These are phyloP conservation scores for Candida alai DNA, from an alignment of 805 yeast species.

Conservation along the genomic window DNA sequence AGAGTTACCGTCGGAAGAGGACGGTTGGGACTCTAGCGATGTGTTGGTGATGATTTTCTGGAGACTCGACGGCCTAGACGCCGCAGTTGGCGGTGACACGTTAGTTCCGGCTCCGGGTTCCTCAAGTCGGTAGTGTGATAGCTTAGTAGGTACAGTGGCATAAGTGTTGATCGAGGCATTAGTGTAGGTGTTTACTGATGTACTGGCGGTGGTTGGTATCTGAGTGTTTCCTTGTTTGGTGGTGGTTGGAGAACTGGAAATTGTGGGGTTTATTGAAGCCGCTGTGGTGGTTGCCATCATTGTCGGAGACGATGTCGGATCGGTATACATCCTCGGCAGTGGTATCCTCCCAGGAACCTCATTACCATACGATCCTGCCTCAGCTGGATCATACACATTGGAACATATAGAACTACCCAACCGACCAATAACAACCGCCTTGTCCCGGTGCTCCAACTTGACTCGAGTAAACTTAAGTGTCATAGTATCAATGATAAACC, in stretches of 20 bases:
- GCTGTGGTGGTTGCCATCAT: neutral
- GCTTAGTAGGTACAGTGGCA: no score
- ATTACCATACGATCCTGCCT: neutral
- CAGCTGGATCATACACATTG: conserved; percentile 16
- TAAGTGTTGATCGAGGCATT: no score
- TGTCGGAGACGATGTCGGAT: neutral
- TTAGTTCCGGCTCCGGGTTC: conserved; percentile 5
- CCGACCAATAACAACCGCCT: conserved; percentile 21
- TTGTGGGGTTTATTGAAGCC: no score
- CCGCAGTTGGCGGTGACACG: neutral
- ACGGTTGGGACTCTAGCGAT: conserved; percentile 1
- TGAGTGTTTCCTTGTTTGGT: no score
- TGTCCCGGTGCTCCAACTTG: conserved; percentile 17
- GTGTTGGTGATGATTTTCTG: neutral
- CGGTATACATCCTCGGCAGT: conserved; percentile 3
- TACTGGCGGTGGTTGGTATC: no score
- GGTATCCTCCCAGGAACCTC: neutral
- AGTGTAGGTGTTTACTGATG: no score
- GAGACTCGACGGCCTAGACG: conserved; percentile 1
- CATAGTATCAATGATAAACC: conserved; percentile 55
- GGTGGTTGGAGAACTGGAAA: no score
- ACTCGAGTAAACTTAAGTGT: conserved; percentile 49
- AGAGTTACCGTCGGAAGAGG: no score
- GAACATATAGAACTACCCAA: conserved; percentile 31
- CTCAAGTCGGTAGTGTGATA: no score